Evolutionary conservation across 257 asterid genomes (phyloP).

Genomic region (Salvia rosmarinus): DNA sequence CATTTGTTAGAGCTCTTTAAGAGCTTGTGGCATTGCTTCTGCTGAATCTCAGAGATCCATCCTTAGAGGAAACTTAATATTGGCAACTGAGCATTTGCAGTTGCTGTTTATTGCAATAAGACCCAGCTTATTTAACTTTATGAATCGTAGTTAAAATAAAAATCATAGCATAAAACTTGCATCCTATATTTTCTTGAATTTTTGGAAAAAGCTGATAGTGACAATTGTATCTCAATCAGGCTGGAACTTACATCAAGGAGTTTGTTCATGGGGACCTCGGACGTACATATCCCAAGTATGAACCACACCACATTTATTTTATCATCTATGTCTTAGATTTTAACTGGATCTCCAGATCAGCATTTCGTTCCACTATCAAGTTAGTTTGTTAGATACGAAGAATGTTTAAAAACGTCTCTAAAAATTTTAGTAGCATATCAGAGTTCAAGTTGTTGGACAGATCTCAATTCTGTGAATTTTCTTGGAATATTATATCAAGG

Average conservation of each 20-base stretch:
- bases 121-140: neutral
- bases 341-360: neutral
- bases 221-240: constrained; percentile 52
- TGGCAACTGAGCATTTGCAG: neutral
- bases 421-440: neutral
- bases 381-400: neutral
- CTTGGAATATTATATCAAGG: neutral
- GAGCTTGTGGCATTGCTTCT: neutral
- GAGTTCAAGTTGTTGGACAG: neutral
- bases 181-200: constrained; percentile 7
- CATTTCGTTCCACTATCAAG: neutral
- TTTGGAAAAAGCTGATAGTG: constrained; percentile 18
- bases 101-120: neutral
- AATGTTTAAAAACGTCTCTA: neutral
- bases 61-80: neutral
- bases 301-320: constrained; percentile 20
- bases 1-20: too few species aligned
- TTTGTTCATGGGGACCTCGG: constrained; percentile 98
- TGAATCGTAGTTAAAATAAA: neutral
- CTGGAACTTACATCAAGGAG: constrained; percentile 97
- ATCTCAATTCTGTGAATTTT: constrained; percentile 7
- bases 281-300: constrained; percentile 90
- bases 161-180: neutral
- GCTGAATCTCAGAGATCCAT: neutral
- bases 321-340: constrained; percentile 1